Evolutionary conservation across 257 asterid species (phyloP), one percentile per base, ranked within the genome.

Genomic region (Solanum chmielewskii): DNA sequence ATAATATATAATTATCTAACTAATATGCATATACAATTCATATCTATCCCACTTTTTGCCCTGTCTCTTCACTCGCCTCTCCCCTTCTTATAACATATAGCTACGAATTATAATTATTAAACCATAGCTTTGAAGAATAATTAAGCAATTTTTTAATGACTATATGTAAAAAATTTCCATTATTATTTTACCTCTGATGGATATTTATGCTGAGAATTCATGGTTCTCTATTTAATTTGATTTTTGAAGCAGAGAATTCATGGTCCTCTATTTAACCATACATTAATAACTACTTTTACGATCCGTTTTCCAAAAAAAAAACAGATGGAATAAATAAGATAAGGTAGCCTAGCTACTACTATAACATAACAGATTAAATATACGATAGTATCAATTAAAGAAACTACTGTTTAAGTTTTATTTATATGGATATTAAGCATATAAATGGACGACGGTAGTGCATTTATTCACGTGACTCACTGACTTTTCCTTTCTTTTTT

Each of bases 391-490:
- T 56, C 64, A 18, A 56, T 59, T 59, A 59, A 59, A 59, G 66
- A 59, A 59, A 20, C 11, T 59, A 59, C 66, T 59, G 66, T 59
- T 56, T 20, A 59, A 59, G 12, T 20, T 59, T 59, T 25, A 59
- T 59, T 59, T n/a, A 59, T 23, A 62, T 60, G 31, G 76, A 69
- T 3, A 69, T 29, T 69, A 21, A 25, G 25, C 18, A 21, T 76
- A 44, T 82, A 29, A 76, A n/a, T 71, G 73, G 83, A 82, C 85
- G 92, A 82, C 87, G 88, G 90, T 86, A 33, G 83, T 74, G 88
- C 88, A 87, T 84, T 87, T 88, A 62, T 90, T 88, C 93, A 90
- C 91, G 90, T 90, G 93, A 89, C 18, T 85, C 84, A 21, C 88
- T 68, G 37, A 47, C 60, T 52, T 60, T 70, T 66, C 33, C 20